Base-by-base conservation (phyloP, 306 rosid species). In the Cucumis melo region DNA sequence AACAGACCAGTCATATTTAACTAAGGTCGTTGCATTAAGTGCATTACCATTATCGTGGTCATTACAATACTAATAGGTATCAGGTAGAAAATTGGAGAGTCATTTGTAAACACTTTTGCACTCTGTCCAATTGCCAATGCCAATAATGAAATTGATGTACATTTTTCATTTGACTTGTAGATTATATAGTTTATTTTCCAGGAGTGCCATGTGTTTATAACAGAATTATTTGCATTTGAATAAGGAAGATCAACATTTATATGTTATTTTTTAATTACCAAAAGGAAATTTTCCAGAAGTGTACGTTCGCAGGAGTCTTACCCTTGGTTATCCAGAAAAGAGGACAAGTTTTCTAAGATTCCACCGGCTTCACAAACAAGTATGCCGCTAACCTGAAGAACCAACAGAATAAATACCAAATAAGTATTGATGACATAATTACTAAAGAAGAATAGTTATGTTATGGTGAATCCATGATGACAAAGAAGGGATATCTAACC, bases 331-430 rank as follows among this genome's bases (percentile, higher is more conserved):
- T 93, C 97, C 81, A 93, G 89, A 86, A 85, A 93, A 58, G 96
- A 77, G 68, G 82, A 87, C 85, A 93, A 67, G 84, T 90, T 93
- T 87, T 93, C 98, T 92, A 93, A 82, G 73, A 93, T 90, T 87
- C 98, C 90, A 61, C 97, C 98, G 54, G 97, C 97, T 87, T 93
- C 98, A 82, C 97, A 91, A 51, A 93, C 96, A 86, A 93, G 86
- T 82, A 91, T 85, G 78, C 98, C 98, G 81, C 97, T 93, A 80
- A 91, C 96, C 97, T 93, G 88, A 84, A 88, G 85, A 66, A 63
- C 76, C 59, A 48, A 48, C 77, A 81, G 54, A 55, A 46, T 67
- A 84, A 73, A 74, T 72, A 77, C 79, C 80, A 76, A 59, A 83
- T 80, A 73, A 76, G 77, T n/a, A 66, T 41, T 23, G 54, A 66